Evolutionary conservation across 768 basidiomycete genomes (phyloP).

Genomic region (Mycena olivaceomarginata): DNA sequence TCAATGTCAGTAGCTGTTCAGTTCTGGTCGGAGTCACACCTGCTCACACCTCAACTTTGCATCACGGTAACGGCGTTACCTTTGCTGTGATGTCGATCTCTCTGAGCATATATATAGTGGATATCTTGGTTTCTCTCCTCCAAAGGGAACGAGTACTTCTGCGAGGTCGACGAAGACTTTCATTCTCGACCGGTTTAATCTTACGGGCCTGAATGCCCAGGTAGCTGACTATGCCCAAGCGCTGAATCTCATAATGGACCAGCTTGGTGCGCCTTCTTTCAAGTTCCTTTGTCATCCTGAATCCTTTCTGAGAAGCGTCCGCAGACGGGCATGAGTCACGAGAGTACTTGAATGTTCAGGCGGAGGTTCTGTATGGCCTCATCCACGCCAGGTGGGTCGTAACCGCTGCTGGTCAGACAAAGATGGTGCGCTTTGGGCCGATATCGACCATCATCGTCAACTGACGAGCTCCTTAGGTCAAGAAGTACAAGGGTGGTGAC

Average conservation of each 20-base stretch:
- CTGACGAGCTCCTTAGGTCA: too few species aligned
- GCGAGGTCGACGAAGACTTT: constrained; percentile 99
- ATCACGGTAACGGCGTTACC: too few species aligned
- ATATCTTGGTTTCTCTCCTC: constrained; percentile 98
- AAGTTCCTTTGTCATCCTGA: too few species aligned
- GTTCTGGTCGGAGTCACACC: too few species aligned
- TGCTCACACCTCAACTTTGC: too few species aligned
- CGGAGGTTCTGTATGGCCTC: constrained; percentile 94
- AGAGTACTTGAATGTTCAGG: constrained; percentile 94
- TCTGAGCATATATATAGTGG: too few species aligned
- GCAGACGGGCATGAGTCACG: constrained; percentile 95
- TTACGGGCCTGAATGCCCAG: constrained; percentile 97
- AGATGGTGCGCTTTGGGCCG: constrained; percentile 89
- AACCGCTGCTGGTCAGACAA: constrained; percentile 92
- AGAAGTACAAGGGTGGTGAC: constrained; percentile 98
- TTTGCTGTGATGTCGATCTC: too few species aligned
- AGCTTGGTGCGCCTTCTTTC: constrained; percentile 94
- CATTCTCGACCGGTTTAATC: constrained; percentile 98
- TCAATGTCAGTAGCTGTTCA: too few species aligned
- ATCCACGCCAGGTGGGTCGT: constrained; percentile 99
- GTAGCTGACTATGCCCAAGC: constrained; percentile 96
- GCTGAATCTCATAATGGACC: constrained; percentile 96
- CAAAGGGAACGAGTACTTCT: constrained; percentile 97
- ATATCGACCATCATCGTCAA: too few species aligned
- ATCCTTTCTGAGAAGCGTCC: too few species aligned